These are phyloP conservation scores for Monosporascus sp. DNA, from an alignment of 2,329 filamentous ascomycete species.

Conservation along the genomic window DNA sequence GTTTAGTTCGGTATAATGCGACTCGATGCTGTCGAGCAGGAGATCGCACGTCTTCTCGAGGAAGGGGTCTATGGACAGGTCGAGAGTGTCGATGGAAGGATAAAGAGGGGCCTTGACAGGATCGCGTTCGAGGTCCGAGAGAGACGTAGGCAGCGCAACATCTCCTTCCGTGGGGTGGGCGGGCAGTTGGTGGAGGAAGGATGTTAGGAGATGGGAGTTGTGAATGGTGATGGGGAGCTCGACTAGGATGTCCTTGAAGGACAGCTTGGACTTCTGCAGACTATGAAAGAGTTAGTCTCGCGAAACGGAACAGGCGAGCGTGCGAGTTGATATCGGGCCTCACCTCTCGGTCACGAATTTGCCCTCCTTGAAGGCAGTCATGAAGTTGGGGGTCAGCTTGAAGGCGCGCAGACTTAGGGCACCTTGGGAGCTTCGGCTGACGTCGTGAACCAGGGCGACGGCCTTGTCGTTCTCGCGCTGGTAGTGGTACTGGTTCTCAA, in stretches of 20 bases:
- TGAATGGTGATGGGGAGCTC: constrained; percentile 87
- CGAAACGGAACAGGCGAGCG: background rate
- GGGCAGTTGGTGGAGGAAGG: constrained; percentile 90
- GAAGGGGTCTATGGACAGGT: constrained; percentile 93
- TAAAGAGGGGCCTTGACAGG: constrained; percentile 61
- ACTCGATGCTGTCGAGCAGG: constrained; percentile 92
- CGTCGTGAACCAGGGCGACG: constrained; percentile 88
- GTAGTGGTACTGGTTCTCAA: constrained; percentile 98
- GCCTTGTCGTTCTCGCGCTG: constrained; percentile 91
- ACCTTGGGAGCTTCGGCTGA: constrained; percentile 90
- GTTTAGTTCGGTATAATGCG: constrained; percentile 97
- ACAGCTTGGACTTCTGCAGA: constrained; percentile 88
- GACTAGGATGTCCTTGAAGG: constrained; percentile 87
- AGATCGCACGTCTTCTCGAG: constrained; percentile 98
- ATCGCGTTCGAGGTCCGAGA: constrained; percentile 69
- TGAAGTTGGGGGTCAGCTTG: constrained; percentile 80
- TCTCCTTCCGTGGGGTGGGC: constrained; percentile 58
- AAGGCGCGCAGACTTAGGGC: constrained; percentile 86
- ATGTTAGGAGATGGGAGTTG: constrained; percentile 95
- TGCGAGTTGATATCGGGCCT: constrained; percentile 24
- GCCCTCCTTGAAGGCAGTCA: constrained; percentile 88
- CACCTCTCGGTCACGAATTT: constrained; percentile 97
- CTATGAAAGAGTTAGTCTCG: constrained; percentile 38
- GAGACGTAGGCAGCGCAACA: constrained; percentile 70
- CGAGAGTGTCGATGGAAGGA: constrained; percentile 84